A percentile compares a stretch with the other conserved stretches of the same genome.
phyloP scores from a whole-genome alignment of 1,284 basidiomycete genomes.

The Leccinum subrobustum region DNA sequence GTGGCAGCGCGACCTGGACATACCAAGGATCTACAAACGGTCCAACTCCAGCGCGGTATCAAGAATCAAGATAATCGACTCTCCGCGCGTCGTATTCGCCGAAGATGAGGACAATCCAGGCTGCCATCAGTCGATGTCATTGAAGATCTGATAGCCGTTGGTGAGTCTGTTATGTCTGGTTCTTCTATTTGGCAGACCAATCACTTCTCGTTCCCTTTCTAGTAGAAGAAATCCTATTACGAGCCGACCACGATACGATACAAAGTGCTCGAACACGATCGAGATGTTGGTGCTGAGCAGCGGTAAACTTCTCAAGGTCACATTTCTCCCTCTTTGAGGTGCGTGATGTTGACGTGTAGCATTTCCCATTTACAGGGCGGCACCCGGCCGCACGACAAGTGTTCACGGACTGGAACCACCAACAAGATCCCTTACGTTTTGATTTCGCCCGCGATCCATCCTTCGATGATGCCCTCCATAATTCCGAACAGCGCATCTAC shows the following conservation, averaged over 20 bases:
- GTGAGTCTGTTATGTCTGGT: constrained; percentile 43
- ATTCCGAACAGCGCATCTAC: constrained; percentile 32
- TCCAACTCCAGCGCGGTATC: constrained; percentile 91
- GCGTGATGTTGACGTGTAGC: background rate
- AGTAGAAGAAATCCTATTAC: constrained; percentile 84
- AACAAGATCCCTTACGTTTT: constrained; percentile 91
- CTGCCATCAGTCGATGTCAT: constrained; percentile 56
- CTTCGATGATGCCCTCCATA: constrained; percentile 66
- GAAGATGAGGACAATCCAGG: constrained; percentile 53
- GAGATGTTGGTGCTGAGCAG: constrained; percentile 87
- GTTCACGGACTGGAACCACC: constrained; percentile 95
- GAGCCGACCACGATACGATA: constrained; percentile 69
- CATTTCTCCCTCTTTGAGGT: background rate
- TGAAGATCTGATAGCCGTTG: constrained; percentile 86
- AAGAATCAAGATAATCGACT: constrained; percentile 77
- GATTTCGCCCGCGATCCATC: constrained; percentile 73
- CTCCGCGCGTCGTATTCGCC: constrained; percentile 93
- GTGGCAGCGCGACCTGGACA: constrained; percentile 62
- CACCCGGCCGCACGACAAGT: constrained; percentile 83
- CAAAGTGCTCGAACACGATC: constrained; percentile 69
- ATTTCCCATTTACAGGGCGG: constrained; percentile 60
- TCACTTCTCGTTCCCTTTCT: background rate
- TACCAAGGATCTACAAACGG: constrained; percentile 91
- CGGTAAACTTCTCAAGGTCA: constrained; percentile 82
- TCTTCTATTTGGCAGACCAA: background rate